These are phyloP conservation scores for Heimioporus sp. DNA, from an alignment of 768 basidiomycete species.

Conservation along the genomic window DNA sequence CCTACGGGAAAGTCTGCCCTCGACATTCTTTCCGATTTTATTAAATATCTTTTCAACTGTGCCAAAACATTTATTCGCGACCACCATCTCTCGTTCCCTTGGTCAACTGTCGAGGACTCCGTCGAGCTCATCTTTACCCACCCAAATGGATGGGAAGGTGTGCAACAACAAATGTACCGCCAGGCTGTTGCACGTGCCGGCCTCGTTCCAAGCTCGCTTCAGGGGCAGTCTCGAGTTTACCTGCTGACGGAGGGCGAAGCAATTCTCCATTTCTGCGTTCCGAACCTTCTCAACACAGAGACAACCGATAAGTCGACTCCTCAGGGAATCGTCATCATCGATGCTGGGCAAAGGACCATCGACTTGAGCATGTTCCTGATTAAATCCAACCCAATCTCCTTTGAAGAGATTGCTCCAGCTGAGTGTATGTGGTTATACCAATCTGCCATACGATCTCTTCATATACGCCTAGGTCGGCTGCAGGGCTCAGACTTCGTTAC, in stretches of 20 bases:
- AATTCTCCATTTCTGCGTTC: constrained; percentile 29
- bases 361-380: constrained; percentile 36
- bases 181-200: constrained; percentile 16
- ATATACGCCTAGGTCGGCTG: constrained; percentile 34
- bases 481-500: constrained; percentile 49
- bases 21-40: constrained; percentile 20
- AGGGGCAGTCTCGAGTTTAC: constrained; percentile 15
- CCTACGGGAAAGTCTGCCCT: constrained; percentile 12
- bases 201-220: constrained; percentile 10
- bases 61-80: constrained; percentile 13
- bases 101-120: constrained; percentile 10
- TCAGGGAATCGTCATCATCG: constrained; percentile 38
- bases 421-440: constrained; percentile 17
- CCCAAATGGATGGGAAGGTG: constrained; percentile 28
- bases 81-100: constrained; percentile 12
- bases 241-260: constrained; percentile 20
- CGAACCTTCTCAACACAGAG: constrained; percentile 29
- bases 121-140: constrained; percentile 20
- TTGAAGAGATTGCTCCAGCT: constrained; percentile 33
- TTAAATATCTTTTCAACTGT: constrained; percentile 15
- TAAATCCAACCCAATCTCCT: constrained; percentile 14
- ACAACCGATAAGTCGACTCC: constrained; percentile 3
- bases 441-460: not conserved
- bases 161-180: constrained; percentile 17
- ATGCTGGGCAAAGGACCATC: constrained; percentile 38